Conservation (phyloP, 78 protist genomes). For the Polysphondylium violaceum region DNA sequence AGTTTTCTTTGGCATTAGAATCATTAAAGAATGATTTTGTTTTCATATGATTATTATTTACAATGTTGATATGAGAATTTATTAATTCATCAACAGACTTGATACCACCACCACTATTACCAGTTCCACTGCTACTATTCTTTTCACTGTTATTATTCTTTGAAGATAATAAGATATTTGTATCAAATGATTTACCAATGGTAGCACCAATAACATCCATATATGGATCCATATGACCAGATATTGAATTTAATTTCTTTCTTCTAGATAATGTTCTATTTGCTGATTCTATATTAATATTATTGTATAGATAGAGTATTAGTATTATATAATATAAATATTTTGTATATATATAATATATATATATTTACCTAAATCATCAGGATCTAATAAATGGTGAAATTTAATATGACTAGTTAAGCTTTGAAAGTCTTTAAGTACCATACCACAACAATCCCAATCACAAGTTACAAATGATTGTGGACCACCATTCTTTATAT, state of each 20-base stretch:
- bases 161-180: no score
- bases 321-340: no score
- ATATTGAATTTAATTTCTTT: slow-evolving; percentile 13
- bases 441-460: slow-evolving; percentile 59
- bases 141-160: background rate
- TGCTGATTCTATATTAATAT: background rate
- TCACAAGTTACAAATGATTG: slow-evolving; percentile 39
- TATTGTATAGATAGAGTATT: no score
- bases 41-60: background rate
- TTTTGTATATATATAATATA: background rate
- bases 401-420: slow-evolving; percentile 59
- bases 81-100: slow-evolving; percentile 43
- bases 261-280: slow-evolving; percentile 21
- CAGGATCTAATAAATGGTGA: slow-evolving; percentile 67
- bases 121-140: background rate
- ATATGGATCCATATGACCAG: background rate
- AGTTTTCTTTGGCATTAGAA: background rate
- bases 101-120: background rate
- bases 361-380: slow-evolving; percentile 48
- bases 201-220: background rate
- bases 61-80: background rate
- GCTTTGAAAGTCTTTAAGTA: slow-evolving; percentile 46
- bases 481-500: background rate
- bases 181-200: background rate
- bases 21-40: background rate